phyloP scores from a whole-genome alignment of 2,329 filamentous ascomycete genomes.

The Beauveria varroae region DNA sequence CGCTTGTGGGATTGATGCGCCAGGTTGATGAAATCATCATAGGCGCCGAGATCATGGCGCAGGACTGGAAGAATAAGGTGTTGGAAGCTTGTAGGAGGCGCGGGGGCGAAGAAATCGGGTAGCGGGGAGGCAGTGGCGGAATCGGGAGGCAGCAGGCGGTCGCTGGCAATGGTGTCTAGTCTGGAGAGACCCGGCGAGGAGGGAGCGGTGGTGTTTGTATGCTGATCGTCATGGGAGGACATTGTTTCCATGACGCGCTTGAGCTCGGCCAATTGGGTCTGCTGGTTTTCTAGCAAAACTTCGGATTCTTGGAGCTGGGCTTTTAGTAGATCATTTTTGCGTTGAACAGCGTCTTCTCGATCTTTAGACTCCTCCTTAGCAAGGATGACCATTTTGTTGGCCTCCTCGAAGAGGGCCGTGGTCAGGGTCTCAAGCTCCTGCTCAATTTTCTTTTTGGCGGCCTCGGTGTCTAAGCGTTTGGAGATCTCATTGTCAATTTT shows the following conservation, averaged over 20 bases:
- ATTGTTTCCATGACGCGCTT: slow-evolving; percentile 91
- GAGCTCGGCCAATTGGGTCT: slow-evolving; percentile 85
- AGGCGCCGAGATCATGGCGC: slow-evolving; percentile 71
- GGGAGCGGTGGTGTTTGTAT: slow-evolving; percentile 64
- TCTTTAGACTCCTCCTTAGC: slow-evolving; percentile 83
- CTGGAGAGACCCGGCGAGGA: slow-evolving; percentile 72
- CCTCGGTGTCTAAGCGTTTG: slow-evolving; percentile 58
- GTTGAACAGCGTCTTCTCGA: slow-evolving; percentile 72
- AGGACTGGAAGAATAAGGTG: slow-evolving; percentile 79
- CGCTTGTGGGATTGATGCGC: slow-evolving; percentile 59
- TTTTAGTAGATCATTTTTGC: slow-evolving; percentile 81
- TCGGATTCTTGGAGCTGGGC: slow-evolving; percentile 83
- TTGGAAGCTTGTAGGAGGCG: slow-evolving; percentile 64
- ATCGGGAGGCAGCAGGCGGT: slow-evolving; percentile 23
- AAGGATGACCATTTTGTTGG: slow-evolving; percentile 90
- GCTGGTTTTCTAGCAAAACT: slow-evolving; percentile 75
- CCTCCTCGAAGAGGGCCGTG: slow-evolving; percentile 91
- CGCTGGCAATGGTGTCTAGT: slow-evolving; percentile 52
- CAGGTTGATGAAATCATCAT: slow-evolving; percentile 77
- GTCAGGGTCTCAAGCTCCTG: slow-evolving; percentile 87
- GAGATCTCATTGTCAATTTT: slow-evolving; percentile 58
- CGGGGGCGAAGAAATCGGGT: slow-evolving; percentile 41
- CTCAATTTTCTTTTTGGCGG: slow-evolving; percentile 83
- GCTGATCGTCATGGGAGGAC: slow-evolving; percentile 64
- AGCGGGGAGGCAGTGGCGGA: slow-evolving; percentile 28